Percentiles rank a stretch among this genome's conserved stretches.
phyloP scores from a whole-genome alignment of 495 filamentous ascomycete genomes.

The Articulospora tetracladia region DNA sequence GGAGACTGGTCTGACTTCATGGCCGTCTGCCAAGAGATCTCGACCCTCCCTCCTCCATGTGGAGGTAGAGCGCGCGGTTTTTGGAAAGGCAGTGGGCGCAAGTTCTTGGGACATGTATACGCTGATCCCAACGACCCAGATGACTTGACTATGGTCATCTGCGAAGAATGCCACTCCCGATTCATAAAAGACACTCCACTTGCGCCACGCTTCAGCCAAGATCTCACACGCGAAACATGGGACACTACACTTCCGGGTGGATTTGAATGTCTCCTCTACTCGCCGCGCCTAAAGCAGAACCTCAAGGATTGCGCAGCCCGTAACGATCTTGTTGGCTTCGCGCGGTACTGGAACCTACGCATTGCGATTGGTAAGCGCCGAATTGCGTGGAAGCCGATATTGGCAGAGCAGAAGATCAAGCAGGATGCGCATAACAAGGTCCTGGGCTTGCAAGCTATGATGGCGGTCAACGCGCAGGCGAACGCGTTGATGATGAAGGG shows the following conservation, averaged over 20 bases:
- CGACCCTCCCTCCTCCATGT: not conserved
- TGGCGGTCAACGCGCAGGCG: not conserved
- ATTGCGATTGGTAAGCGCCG: not conserved
- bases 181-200: conserved; percentile 1
- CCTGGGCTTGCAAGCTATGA: not conserved
- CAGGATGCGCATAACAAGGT: not conserved
- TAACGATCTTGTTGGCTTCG: conserved; percentile 4
- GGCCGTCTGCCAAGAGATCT: not conserved
- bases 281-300: not conserved
- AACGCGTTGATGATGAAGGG: not conserved
- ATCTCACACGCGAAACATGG: conserved; percentile 8
- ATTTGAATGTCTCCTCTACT: conserved; percentile 5
- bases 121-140: not conserved
- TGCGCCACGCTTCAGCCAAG: not conserved
- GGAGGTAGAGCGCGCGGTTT: conserved; percentile 5
- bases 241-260: not conserved
- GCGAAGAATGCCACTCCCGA: conserved; percentile 10
- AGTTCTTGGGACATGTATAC: conserved; percentile 8
- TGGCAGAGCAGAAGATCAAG: not conserved
- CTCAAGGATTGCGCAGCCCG: not conserved
- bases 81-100: not conserved
- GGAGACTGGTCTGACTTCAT: not conserved
- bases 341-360: conserved; percentile 11
- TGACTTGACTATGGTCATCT: conserved; percentile 16
- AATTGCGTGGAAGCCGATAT: not conserved